phyloP scores from a whole-genome alignment of 306 rosid genomes.

The Vigna trinervia region DNA sequence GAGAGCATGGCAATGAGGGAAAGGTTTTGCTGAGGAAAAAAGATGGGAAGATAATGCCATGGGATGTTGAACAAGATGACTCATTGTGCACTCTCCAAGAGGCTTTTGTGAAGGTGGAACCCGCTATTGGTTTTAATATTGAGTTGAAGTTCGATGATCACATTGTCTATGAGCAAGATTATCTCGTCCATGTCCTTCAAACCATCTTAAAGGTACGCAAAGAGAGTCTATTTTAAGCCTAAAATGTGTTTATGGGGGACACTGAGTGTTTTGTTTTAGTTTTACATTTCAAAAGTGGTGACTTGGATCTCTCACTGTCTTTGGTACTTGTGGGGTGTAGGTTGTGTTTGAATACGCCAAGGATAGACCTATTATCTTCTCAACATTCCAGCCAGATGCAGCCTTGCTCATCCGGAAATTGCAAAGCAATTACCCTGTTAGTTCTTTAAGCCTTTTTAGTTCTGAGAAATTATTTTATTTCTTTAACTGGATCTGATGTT shows the following conservation, averaged over 20 bases:
- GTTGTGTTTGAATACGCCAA: conserved; percentile 62
- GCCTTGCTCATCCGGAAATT: conserved; percentile 58
- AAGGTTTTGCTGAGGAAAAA: conserved; percentile 62
- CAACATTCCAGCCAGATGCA: conserved; percentile 86
- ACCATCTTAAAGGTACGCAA: conserved; percentile 55
- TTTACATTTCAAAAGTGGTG: neutral
- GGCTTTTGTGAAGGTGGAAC: conserved; percentile 61
- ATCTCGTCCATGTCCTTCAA: conserved; percentile 62
- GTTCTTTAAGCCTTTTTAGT: conserved; percentile 1
- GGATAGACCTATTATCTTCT: conserved; percentile 72
- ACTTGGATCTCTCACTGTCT: neutral
- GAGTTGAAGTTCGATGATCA: conserved; percentile 83
- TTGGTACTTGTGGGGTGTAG: conserved; percentile 44
- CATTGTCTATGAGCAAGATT: conserved; percentile 55
- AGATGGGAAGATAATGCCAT: conserved; percentile 57
- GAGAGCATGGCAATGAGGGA: conserved; percentile 58
- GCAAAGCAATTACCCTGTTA: conserved; percentile 75
- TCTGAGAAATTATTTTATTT: neutral
- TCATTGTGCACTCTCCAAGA: conserved; percentile 77
- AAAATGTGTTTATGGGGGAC: no score
- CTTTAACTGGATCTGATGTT: neutral
- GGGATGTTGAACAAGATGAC: conserved; percentile 83
- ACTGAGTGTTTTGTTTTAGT: neutral
- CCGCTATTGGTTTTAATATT: conserved; percentile 73
- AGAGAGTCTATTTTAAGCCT: neutral